Evolutionary conservation across 2,329 filamentous ascomycete species (phyloP).

Genomic region (Colletotrichum shisoi): DNA sequence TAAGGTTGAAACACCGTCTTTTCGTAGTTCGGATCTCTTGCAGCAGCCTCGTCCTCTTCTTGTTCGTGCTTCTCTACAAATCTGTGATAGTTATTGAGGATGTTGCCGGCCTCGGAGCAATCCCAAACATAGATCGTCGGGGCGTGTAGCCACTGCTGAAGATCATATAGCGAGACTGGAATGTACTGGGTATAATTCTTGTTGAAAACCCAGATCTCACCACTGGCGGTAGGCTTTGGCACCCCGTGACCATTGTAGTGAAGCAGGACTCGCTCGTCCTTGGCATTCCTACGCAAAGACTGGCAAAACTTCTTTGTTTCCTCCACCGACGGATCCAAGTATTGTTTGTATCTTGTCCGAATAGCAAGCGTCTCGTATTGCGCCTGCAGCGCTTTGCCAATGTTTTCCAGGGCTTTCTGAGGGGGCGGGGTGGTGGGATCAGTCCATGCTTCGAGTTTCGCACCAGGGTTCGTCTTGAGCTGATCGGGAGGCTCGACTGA

Average conservation of each 20-base stretch:
- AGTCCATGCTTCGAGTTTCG: slow-evolving; percentile 95
- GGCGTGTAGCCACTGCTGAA: slow-evolving; percentile 94
- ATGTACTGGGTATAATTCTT: slow-evolving; percentile 99
- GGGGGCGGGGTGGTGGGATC: slow-evolving; percentile 84
- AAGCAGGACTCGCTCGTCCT: slow-evolving; percentile 94
- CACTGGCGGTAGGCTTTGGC: slow-evolving; percentile 91
- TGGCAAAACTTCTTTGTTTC: slow-evolving; percentile 97
- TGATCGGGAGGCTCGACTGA: slow-evolving; percentile 97
- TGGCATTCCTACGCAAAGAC: slow-evolving; percentile 87
- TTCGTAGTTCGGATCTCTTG: slow-evolving; percentile 81
- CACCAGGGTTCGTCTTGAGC: slow-evolving; percentile 91
- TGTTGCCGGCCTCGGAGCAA: slow-evolving; percentile 94
- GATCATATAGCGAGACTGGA: slow-evolving; percentile 90
- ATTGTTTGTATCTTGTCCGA: slow-evolving; percentile 96
- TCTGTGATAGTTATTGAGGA: slow-evolving; percentile 91
- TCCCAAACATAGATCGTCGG: slow-evolving; percentile 98
- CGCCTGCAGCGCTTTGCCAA: slow-evolving; percentile 92
- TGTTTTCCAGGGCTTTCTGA: slow-evolving; percentile 88
- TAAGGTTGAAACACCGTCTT: slow-evolving; percentile 74
- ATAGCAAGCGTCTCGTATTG: slow-evolving; percentile 97
- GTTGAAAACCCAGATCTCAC: slow-evolving; percentile 99
- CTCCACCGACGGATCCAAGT: slow-evolving; percentile 93
- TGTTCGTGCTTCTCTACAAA: slow-evolving; percentile 95
- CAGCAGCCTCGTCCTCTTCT: slow-evolving; percentile 79
- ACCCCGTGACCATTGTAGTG: slow-evolving; percentile 99